Conservation (phyloP, 352 stramenopile species). For the Phytopythium mirpurense region DNA sequence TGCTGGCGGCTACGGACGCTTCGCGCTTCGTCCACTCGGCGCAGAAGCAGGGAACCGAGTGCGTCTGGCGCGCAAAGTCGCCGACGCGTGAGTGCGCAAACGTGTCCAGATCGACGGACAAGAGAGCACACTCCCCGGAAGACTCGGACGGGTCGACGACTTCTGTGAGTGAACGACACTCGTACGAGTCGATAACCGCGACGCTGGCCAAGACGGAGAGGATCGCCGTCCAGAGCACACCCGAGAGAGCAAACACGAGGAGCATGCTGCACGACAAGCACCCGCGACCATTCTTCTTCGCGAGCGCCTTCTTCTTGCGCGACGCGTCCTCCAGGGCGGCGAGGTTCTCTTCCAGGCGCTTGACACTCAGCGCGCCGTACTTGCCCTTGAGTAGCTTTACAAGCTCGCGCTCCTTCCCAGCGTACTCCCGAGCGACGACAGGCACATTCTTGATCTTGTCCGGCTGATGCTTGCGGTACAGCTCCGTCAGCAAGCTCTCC, state of each 20-base stretch:
- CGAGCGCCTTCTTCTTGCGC: slow-evolving; percentile 2
- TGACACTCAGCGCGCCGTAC: slow-evolving; percentile 72
- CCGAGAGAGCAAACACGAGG: slow-evolving; percentile 12
- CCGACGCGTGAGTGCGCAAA: slow-evolving; percentile 25
- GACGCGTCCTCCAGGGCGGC: slow-evolving; percentile 25
- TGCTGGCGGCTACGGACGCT: slow-evolving; percentile 12
- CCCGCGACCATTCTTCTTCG: slow-evolving; percentile 16
- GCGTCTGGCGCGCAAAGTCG: slow-evolving; percentile 21
- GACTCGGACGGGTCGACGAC: slow-evolving; percentile 14
- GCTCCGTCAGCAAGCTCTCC: slow-evolving; percentile 46
- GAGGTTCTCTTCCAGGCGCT: slow-evolving; percentile 60
- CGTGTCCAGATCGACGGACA: slow-evolving; percentile 25
- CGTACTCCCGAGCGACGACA: slow-evolving; percentile 48
- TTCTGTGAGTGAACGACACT: slow-evolving; percentile 17
- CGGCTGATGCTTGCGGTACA: slow-evolving; percentile 76
- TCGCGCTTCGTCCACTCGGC: slow-evolving; percentile 37
- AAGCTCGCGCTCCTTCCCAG: slow-evolving; percentile 63
- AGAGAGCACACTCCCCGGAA: slow-evolving; percentile 11
- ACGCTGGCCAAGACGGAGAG: slow-evolving; percentile 26
- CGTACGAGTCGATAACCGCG: slow-evolving; percentile 27
- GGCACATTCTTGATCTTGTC: slow-evolving; percentile 65
- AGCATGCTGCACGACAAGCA: slow-evolving; percentile 23
- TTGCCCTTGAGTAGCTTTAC: slow-evolving; percentile 53
- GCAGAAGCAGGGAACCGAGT: slow-evolving; percentile 36
- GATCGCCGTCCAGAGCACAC: slow-evolving; percentile 16